Evolutionary conservation across 306 rosid species (phyloP).

Genomic region (Dryas alaskensis): DNA sequence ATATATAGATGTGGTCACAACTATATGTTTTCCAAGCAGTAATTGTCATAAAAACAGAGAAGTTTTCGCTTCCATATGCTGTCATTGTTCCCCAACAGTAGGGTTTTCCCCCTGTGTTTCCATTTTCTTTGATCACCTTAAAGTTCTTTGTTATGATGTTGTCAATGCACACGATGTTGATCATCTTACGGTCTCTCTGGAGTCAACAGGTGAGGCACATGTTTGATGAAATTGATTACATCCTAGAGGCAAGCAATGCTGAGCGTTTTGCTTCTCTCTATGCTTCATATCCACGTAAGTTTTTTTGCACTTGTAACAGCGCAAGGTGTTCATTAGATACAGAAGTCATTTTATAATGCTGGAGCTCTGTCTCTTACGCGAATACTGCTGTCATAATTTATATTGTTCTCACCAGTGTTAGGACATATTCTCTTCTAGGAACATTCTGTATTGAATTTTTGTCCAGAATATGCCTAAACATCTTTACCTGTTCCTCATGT

Average conservation of each 20-base stretch:
- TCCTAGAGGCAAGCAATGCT: constrained; percentile 85
- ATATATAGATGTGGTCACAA: neutral
- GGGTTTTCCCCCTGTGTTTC: neutral
- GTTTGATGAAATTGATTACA: constrained; percentile 97
- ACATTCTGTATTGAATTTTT: neutral
- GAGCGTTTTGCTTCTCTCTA: constrained; percentile 86
- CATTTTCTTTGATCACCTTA: neutral
- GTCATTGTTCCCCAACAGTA: neutral
- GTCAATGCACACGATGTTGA: constrained; percentile 15
- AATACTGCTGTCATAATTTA: neutral
- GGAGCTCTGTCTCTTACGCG: neutral
- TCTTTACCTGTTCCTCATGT: neutral
- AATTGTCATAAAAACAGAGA: too few species aligned
- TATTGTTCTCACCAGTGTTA: neutral
- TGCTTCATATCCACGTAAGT: constrained; percentile 61
- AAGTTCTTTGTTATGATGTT: constrained; percentile 12
- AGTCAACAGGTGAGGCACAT: constrained; percentile 91
- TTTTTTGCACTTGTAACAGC: constrained; percentile 3
- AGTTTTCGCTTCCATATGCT: neutral
- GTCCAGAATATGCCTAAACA: neutral
- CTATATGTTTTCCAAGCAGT: neutral
- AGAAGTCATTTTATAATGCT: neutral
- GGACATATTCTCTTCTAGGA: neutral
- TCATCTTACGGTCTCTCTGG: constrained; percentile 5
- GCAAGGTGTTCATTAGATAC: neutral